Base-by-base conservation (phyloP, 2,329 filamentous ascomycete species). In the Nothopassalora personata region DNA sequence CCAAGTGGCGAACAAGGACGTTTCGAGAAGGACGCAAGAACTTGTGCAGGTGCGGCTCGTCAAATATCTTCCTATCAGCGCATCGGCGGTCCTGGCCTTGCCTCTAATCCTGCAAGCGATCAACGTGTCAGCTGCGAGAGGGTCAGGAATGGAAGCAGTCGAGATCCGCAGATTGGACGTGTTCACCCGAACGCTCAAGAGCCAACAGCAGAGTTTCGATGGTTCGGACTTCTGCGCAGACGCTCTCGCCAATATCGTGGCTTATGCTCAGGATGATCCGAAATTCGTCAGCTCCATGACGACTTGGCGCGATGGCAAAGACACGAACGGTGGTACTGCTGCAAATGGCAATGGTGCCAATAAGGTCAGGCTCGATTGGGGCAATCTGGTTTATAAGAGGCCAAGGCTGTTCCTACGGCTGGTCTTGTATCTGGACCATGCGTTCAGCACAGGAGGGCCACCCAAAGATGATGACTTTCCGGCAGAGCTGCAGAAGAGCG, bases 181-280 rank as follows among this genome's bases (percentile, higher is more conserved):
- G 18, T 66, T 66, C 53, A 64, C 60, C 4, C 53, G 60, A 46
- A 64, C 60, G 2, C 49, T 66, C 8, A 60, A 61, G 28, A 60
- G 53, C n/a, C 62, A 64, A 33, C 64, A 63, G 47, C 62, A 64
- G 51, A 60, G 57, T 30, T 66, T 64, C 45, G 60, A 66, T 33
- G 64, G 64, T 3, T 62, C 62, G 10, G 62, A 64, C 47, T 66
- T 66, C 33, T 66, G 62, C 23, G 59, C 64, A 15, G 62, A 66
- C 31, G 56, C 63, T 2, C 39, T 64, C 10, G 58, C 57, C 27
- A 66, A 66, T n/a, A 58, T 66, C 39, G 60, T 64, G 49, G 62
- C 59, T 15, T 63, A 62, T 48, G 64, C 64, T 4, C 62, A 64
- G 27, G 64, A 64, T 28, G 62, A 66, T 36, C 43, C 59, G 19